A percentile compares a stretch with the other conserved stretches of the same genome.
These are phyloP conservation scores for Diaporthe australafricana DNA, from an alignment of 2,329 filamentous ascomycete species.

Conservation along the genomic window DNA sequence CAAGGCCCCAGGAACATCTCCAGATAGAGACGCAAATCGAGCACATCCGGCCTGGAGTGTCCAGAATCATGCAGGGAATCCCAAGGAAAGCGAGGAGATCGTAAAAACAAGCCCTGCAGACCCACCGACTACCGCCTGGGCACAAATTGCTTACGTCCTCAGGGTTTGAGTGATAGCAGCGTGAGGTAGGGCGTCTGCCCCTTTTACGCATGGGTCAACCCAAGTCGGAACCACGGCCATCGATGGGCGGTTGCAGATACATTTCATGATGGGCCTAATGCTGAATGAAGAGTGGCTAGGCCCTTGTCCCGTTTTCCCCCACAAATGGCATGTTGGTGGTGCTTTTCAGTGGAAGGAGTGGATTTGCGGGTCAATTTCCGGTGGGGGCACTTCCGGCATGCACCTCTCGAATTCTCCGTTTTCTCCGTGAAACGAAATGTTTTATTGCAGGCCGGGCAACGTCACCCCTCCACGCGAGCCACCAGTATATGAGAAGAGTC, in stretches of 20 bases:
- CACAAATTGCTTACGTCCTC: constrained; percentile 3
- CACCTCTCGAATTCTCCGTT: constrained; percentile 10
- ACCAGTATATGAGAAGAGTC: background rate
- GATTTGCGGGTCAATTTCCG: background rate
- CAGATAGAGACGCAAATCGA: background rate
- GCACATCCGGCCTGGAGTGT: background rate
- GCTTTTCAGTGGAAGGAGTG: constrained; percentile 7
- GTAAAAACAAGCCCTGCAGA: background rate
- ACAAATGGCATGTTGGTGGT: constrained; percentile 21
- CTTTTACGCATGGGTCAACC: constrained; percentile 1
- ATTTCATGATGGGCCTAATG: constrained; percentile 1
- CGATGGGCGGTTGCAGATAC: constrained; percentile 31
- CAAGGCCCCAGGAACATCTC: background rate
- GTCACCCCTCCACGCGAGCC: background rate
- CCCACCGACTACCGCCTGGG: constrained; percentile 4
- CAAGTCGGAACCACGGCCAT: constrained; percentile 19
- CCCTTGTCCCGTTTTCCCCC: constrained; percentile 14
- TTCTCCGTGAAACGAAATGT: constrained; percentile 28
- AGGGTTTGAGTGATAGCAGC: background rate
- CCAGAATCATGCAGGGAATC: constrained; percentile 1
- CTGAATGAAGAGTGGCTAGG: background rate
- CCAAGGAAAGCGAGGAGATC: background rate
- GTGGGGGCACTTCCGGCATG: constrained; percentile 16
- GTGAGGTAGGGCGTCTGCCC: background rate
- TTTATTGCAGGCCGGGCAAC: constrained; percentile 26